Conservation (phyloP, 2,329 filamentous ascomycete genomes). For the Calonectria pseudoreteaudii region DNA sequence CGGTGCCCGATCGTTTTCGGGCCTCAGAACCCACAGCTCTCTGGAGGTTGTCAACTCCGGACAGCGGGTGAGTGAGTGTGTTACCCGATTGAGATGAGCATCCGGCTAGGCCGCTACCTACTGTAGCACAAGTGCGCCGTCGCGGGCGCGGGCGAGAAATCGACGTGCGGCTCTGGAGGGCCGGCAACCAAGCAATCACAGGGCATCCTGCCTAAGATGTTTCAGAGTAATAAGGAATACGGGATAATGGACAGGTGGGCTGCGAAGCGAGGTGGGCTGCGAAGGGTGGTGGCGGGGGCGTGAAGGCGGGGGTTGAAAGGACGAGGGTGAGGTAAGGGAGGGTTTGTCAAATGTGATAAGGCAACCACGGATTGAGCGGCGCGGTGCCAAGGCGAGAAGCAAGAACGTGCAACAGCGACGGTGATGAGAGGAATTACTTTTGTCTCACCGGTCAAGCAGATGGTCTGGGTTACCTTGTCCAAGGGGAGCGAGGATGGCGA, state of each 20-base stretch:
- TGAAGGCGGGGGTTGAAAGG: background rate
- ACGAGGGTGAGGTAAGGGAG: background rate
- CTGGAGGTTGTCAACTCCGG: background rate
- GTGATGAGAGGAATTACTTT: background rate
- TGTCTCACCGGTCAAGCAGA: background rate
- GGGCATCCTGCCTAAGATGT: background rate
- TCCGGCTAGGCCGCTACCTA: background rate
- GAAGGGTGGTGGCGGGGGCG: background rate
- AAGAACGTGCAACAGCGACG: background rate
- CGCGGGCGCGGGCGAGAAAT: background rate
- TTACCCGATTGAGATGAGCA: background rate
- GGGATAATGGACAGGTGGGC: background rate
- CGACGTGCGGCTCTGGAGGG: too few relatives aligned
- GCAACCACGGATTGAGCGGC: background rate
- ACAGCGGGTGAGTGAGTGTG: background rate
- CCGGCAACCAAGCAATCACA: background rate
- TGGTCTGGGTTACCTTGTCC: background rate
- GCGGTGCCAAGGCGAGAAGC: background rate
- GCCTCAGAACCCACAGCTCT: background rate
- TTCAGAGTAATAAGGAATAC: background rate
- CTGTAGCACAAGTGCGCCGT: background rate
- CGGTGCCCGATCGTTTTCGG: background rate
- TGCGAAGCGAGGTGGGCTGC: background rate
- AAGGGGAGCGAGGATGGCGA: background rate
- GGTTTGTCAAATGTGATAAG: background rate